A percentile compares a stretch with the other conserved stretches of the same genome.
Conservation (phyloP, 257 asterid genomes). For the Scutellaria minor region DNA sequence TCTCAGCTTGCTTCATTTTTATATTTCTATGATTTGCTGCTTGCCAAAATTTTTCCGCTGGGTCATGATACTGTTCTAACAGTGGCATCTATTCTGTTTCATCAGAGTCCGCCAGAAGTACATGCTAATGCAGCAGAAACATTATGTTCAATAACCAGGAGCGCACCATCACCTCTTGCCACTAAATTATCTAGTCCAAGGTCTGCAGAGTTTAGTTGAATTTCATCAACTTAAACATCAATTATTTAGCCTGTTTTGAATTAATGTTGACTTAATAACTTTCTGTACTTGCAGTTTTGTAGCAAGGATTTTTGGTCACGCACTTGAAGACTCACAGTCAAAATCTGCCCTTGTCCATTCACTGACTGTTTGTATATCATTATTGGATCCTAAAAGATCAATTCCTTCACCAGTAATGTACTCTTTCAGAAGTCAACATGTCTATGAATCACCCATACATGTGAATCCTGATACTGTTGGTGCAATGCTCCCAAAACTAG, state of each 20-base stretch:
- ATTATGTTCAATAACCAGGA: conserved; percentile 89
- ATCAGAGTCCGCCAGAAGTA: conserved; percentile 86
- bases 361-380: conserved; percentile 83
- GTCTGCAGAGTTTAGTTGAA: conserved; percentile 44
- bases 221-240: conserved; percentile 16
- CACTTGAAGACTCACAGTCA: conserved; percentile 79
- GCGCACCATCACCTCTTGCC: conserved; percentile 84
- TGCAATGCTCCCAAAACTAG: conserved; percentile 97
- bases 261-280: conserved; percentile 21
- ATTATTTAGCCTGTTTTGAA: conserved; percentile 10
- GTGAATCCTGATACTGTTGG: conserved; percentile 82
- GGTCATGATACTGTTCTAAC: conserved; percentile 13
- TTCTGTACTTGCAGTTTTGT: conserved; percentile 66
- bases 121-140: conserved; percentile 96
- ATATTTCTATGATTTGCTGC: conserved; percentile 10
- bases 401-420: conserved; percentile 70
- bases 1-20: background rate
- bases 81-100: conserved; percentile 25
- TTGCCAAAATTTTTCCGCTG: background rate
- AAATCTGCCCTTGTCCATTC: conserved; percentile 91
- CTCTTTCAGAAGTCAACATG: conserved; percentile 78
- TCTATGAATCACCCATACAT: conserved; percentile 66
- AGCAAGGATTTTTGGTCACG: conserved; percentile 85
- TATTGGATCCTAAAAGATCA: conserved; percentile 92
- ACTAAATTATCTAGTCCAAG: conserved; percentile 87